Evolutionary conservation across 2,329 filamentous ascomycete genomes (phyloP), one percentile per base, ranked within the genome.

Genomic region (Chrysoporthe austroafricana): DNA sequence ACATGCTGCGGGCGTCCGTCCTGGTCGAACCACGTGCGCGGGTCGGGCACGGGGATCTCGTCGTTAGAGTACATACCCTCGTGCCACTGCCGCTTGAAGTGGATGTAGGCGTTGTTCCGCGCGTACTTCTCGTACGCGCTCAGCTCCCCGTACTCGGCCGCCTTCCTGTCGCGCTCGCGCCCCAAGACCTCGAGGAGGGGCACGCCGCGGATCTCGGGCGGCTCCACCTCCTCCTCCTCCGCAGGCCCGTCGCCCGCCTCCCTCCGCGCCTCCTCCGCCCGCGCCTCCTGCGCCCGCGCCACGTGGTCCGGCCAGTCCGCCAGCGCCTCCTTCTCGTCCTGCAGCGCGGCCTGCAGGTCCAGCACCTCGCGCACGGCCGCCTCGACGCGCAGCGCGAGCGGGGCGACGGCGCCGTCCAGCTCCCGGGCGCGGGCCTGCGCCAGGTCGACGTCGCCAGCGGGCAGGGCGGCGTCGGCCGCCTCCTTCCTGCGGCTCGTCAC

Each of bases 41-140:
- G 79, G 68, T 88, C 83, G 0, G 86, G 84, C 0, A 89, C 74
- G 0, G 82, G 81, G 9, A 84, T 80, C 0, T 83, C 82, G 34
- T 84, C 81, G 44, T 83, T 79, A 4, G 80, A 82, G 63, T 83
- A 80, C 50, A 82, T 75, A 5, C 84, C 82, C 69, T 86, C 83
- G 74, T 88, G 85, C 84, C 85, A 86, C 34, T 83, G 76, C 72
- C 83, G 83, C 74, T 86, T 87, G 80, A 89, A 88, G n/a, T 78
- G 77, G 66, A 83, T 81, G 73, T 89, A 89, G 72, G 88, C 84
- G 73, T 88, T 88, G 76, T 88, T 81, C 14, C 80, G 71, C 4
- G 80, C 85, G 73, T 88, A 89, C 36, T 83, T 83, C 71, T 84
- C 76, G 68, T 84, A 76, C 59, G 79, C 73, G 46, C 73, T 77